Percentiles rank a stretch among this genome's conserved stretches.
Conservation (phyloP, 768 basidiomycete species). For the Panaeolus papilionaceus region DNA sequence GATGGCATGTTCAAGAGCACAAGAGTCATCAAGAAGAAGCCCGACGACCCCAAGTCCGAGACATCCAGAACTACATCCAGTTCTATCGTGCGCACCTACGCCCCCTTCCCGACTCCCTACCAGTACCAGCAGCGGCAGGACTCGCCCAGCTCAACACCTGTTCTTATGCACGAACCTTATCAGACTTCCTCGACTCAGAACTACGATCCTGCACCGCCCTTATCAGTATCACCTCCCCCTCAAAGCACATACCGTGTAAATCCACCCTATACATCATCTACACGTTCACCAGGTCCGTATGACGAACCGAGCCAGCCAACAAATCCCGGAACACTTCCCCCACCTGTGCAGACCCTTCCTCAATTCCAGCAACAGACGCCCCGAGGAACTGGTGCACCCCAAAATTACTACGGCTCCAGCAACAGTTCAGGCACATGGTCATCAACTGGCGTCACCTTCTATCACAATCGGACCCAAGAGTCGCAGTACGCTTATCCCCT, state of each 20-base stretch:
- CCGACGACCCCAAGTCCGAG: slow-evolving; percentile 42
- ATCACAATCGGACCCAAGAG: background rate
- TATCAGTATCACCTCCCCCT: slow-evolving; percentile 30
- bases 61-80: slow-evolving; percentile 34
- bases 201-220: slow-evolving; percentile 24
- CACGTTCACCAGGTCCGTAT: slow-evolving; percentile 17
- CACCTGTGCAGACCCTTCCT: background rate
- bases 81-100: slow-evolving; percentile 42
- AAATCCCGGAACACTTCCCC: background rate
- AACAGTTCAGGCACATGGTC: slow-evolving; percentile 5
- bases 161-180: slow-evolving; percentile 51
- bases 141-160: slow-evolving; percentile 35
- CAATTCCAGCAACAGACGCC: background rate
- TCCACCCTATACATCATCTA: slow-evolving; percentile 16
- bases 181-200: slow-evolving; percentile 28
- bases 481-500: background rate
- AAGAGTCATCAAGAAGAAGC: slow-evolving; percentile 58
- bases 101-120: slow-evolving; percentile 44
- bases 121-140: slow-evolving; percentile 34
- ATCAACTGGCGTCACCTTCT: background rate
- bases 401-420: background rate
- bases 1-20: slow-evolving; percentile 73
- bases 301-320: slow-evolving; percentile 14
- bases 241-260: slow-evolving; percentile 17
- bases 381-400: background rate